phyloP scores from a whole-genome alignment of 345 rosid genomes.

The Durio zibethinus region DNA sequence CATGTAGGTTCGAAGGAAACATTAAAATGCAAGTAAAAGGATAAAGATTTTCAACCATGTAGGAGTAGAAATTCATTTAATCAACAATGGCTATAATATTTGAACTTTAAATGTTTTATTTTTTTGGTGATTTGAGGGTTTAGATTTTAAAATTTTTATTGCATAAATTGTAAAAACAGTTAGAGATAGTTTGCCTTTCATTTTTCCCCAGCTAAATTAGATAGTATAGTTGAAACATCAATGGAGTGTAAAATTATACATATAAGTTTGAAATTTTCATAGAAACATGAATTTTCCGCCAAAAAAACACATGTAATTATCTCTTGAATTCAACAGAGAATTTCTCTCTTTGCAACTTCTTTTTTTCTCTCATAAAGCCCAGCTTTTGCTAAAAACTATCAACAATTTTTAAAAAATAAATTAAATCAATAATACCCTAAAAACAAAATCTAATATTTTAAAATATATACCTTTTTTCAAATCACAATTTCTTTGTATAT shows the following conservation, averaged over 20 bases:
- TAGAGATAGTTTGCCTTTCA: neutral
- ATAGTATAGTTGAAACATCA: neutral
- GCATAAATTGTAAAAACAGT: neutral
- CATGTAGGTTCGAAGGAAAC: conserved; percentile 24
- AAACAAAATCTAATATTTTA: neutral
- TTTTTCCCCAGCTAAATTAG: neutral
- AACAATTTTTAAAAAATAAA: neutral
- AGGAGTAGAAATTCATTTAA: neutral
- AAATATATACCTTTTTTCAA: conserved; percentile 46
- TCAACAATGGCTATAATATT: neutral
- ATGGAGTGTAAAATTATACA: too few relatives aligned
- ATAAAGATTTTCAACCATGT: neutral
- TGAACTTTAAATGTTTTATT: neutral
- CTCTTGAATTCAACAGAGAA: conserved; percentile 47
- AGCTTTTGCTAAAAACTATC: conserved; percentile 48
- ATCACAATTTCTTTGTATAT: conserved; percentile 42
- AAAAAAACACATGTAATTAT: neutral
- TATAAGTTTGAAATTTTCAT: neutral
- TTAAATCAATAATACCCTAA: neutral
- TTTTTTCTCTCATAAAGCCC: conserved; percentile 61
- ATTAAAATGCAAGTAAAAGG: conserved; percentile 28
- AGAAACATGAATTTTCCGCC: neutral
- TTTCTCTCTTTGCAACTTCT: conserved; percentile 52
- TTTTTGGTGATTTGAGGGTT: neutral
- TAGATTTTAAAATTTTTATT: neutral